Base-by-base conservation (phyloP, 345 rosid species). In the Gossypium longicalyx region DNA sequence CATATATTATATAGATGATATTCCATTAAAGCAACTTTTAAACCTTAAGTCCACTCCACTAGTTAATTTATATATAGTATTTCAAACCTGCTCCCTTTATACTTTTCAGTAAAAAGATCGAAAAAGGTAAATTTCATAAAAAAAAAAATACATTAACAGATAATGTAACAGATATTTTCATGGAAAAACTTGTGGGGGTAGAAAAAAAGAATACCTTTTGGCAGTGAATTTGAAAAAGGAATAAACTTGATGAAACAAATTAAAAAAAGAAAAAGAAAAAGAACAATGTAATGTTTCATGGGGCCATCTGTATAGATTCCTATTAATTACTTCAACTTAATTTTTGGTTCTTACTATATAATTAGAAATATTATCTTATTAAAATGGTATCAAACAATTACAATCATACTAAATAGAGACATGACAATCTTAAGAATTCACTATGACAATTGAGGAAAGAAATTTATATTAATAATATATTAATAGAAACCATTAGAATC, bases 31-130 rank as follows among this genome's bases (percentile, higher is more conserved):
- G 20, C 17, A 38, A 71, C 16, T 22, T 59, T 43, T 56, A 57
- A 64, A 51, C 75, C 70, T 5, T 60, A 71, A 77, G 59, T 76
- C 80, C 80, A 73, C 76, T 72, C 70, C 45, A 29, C n/a, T 19
- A 12, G 19, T 41, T 65, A 16, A 63, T 13, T 38, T 63, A 34
- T 63, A 16, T 22, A 22, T 58, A 27, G 12, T 23, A 43, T 60
- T 62, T 23, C 52, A 45, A 45, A 23, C 58, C 43, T 72, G 22
- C 75, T 20, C 58, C 56, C 76, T 17, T 60, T 60, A 9, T 70
- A 17, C 29, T 75, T 70, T 76, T n/a, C 3, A 16, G 45, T 51
- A 69, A 49, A 34, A 59, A 51, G 56, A 48, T 49, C 8, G 29
- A 60, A 59, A 59, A 59, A 45, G 51, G 13, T 4, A 38, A 47